Evolutionary conservation across 1,284 basidiomycete genomes (phyloP).

Genomic region (Abortiporus biennis): DNA sequence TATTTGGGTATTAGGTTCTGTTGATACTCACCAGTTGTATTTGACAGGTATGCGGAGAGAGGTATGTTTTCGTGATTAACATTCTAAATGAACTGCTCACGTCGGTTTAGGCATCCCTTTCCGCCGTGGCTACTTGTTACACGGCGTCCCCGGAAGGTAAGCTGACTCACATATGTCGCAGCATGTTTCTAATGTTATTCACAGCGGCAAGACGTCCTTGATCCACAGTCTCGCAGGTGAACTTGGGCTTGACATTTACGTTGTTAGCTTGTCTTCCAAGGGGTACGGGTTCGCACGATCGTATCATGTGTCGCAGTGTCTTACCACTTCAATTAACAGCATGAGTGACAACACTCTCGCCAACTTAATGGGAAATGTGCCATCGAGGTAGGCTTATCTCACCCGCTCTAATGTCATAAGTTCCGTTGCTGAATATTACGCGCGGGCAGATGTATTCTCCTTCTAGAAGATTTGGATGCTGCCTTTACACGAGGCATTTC

Average conservation of each 20-base stretch:
- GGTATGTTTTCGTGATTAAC: slow-evolving; percentile 40
- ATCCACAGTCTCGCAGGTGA: slow-evolving; percentile 85
- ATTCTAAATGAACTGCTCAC: neutral
- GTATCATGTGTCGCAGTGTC: neutral
- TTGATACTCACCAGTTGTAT: slow-evolving; percentile 2
- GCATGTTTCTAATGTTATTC: slow-evolving; percentile 15
- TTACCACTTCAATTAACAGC: slow-evolving; percentile 29
- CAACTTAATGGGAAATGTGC: slow-evolving; percentile 79
- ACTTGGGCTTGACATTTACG: slow-evolving; percentile 83
- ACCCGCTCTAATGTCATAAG: slow-evolving; percentile 8
- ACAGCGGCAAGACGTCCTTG: slow-evolving; percentile 75
- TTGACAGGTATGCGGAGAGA: slow-evolving; percentile 73
- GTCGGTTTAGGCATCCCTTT: slow-evolving; percentile 67
- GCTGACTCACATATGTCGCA: slow-evolving; percentile 18
- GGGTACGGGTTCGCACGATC: slow-evolving; percentile 42
- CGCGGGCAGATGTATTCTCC: slow-evolving; percentile 75
- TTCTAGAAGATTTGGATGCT: slow-evolving; percentile 84
- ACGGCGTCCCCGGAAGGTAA: slow-evolving; percentile 80
- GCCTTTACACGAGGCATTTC: slow-evolving; percentile 80
- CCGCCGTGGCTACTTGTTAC: slow-evolving; percentile 76
- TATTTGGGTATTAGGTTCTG: slow-evolving; percentile 5
- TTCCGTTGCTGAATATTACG: too few species aligned
- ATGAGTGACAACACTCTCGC: slow-evolving; percentile 85
- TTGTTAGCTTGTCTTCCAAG: slow-evolving; percentile 78
- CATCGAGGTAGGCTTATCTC: slow-evolving; percentile 52